Percentiles rank a stretch among this genome's conserved stretches.
Evolutionary conservation across 352 stramenopile genomes (phyloP).

Genomic region (Globisporangium uncinulatum): DNA sequence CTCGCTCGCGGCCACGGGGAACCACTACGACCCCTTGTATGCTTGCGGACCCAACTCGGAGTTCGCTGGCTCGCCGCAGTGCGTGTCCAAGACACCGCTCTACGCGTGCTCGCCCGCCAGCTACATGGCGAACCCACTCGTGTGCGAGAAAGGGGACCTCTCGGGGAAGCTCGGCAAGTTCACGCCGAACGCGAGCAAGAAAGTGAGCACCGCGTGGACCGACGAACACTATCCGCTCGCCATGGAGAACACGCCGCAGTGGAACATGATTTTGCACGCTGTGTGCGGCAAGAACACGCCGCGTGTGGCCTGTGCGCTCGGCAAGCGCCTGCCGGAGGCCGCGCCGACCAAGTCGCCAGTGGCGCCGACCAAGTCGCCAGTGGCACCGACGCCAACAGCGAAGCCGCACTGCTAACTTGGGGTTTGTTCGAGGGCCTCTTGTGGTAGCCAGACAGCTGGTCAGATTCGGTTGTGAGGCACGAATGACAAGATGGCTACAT

Average conservation of each 20-base stretch:
- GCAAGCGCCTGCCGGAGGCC: background rate
- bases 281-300: conserved; percentile 26
- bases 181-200: conserved; percentile 18
- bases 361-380: background rate
- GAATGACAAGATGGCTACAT: background rate
- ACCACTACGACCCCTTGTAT: conserved; percentile 56
- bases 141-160: conserved; percentile 57
- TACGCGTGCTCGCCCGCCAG: conserved; percentile 37
- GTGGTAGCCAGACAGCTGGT: background rate
- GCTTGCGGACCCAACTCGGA: conserved; percentile 52
- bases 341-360: background rate
- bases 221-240: conserved; percentile 18
- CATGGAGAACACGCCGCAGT: conserved; percentile 23
- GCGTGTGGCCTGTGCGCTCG: conserved; percentile 25
- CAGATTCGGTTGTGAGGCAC: background rate
- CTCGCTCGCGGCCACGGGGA: conserved; percentile 26
- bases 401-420: background rate
- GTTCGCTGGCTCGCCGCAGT: conserved; percentile 30
- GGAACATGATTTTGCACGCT: conserved; percentile 34
- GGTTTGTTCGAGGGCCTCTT: background rate
- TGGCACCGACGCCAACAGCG: background rate
- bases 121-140: conserved; percentile 26
- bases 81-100: conserved; percentile 22
- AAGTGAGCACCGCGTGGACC: conserved; percentile 5
- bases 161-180: conserved; percentile 42